These are phyloP conservation scores for Persicaria tinctoria DNA, from an alignment of 148 eudicot species.

Conservation along the genomic window DNA sequence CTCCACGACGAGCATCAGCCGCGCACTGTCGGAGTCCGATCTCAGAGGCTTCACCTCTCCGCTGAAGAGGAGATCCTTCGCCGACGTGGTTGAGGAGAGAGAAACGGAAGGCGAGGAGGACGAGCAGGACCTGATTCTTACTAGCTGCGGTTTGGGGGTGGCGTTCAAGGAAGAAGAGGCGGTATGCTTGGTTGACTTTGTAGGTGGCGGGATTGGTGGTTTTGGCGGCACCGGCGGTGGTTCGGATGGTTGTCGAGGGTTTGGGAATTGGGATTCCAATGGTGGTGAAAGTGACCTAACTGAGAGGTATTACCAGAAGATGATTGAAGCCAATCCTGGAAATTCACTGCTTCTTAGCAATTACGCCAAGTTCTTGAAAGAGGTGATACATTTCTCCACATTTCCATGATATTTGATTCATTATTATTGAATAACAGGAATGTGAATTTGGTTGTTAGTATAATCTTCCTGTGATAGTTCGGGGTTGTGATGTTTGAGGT, in stretches of 20 bases:
- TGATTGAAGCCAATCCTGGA: slow-evolving; percentile 65
- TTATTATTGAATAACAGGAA: neutral
- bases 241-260: slow-evolving; percentile 22
- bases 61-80: slow-evolving; percentile 12
- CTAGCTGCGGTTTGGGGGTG: slow-evolving; percentile 16
- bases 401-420: neutral
- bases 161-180: slow-evolving; percentile 14
- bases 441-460: too few relatives aligned
- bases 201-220: slow-evolving; percentile 15
- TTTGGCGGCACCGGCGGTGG: slow-evolving; percentile 18
- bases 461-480: neutral
- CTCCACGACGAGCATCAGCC: slow-evolving; percentile 11
- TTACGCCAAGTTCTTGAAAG: slow-evolving; percentile 50
- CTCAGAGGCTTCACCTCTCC: slow-evolving; percentile 19
- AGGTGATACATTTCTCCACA: slow-evolving; percentile 24
- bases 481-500: slow-evolving; percentile 12
- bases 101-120: slow-evolving; percentile 11
- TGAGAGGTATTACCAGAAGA: slow-evolving; percentile 41
- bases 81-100: slow-evolving; percentile 4
- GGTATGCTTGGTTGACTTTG: neutral
- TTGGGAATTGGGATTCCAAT: slow-evolving; percentile 16
- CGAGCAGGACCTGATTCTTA: neutral
- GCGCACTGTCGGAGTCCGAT: slow-evolving; percentile 40
- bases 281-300: slow-evolving; percentile 16
- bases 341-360: slow-evolving; percentile 43